Base-by-base conservation (phyloP, 371 early-diverging fungal genomes). In the Thermomucor indicae-seudaticae region DNA sequence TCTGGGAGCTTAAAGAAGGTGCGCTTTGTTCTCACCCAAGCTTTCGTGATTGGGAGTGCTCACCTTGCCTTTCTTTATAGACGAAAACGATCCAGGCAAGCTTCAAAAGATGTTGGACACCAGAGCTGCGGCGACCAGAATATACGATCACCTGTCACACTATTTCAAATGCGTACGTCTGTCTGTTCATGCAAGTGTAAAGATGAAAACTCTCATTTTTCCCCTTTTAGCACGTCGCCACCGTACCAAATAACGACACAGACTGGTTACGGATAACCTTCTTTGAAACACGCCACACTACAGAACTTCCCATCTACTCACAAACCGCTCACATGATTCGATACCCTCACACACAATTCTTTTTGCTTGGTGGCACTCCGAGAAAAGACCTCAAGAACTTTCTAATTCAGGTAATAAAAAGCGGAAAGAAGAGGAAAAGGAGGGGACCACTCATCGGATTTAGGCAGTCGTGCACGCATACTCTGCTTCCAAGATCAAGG, bases 231-330 rank as follows among this genome's bases (percentile, higher is more conserved):
- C 72, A 80, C 51, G 50, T 78, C 0, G 62, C 61, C 41, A 52
- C 46, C 3, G 37, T 46, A 35, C 59, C 51, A 10, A 51, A 69
- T 7, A 38, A 49, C 5, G 44, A 54, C 10, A 62, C 66, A 42
- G 43, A 67, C 34, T 78, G 81, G 79, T 55, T 76, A n/a, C 60
- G 78, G 41, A 65, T 81, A 35, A 59, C 65, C 27, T 39, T 78
- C 19, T 64, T 60, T 46, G 71, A 74, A 8, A 62, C 56, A 20
- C 40, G 62, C 29, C 51, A 66, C 20, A 53, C 65, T 14, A 51
- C 57, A 27, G 37, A 49, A 4, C 51, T 66, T 14, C 79, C 79
- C 16, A 10, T 43, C 1, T 45, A 49, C 16, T 7, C 54, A 3
- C 50, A 58, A 5, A 52, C 62, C 39, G 60, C 63, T 1, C 73